Base-by-base conservation (phyloP, 2,329 filamentous ascomycete species). In the Xylaria sp. region DNA sequence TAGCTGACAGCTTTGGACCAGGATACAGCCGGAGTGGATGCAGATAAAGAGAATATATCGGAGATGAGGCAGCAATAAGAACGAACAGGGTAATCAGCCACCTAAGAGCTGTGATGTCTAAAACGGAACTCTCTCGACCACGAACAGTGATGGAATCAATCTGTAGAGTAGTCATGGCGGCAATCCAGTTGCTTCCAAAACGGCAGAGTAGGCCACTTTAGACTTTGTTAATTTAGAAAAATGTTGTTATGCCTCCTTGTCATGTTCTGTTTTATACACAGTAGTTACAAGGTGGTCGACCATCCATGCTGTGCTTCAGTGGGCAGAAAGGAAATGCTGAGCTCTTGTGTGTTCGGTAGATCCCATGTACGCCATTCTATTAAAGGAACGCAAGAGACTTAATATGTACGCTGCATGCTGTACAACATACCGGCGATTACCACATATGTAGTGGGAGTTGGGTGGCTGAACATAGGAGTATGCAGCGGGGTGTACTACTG, bases 11-110 rank as follows among this genome's bases (percentile, higher is more conserved):
- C 39, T 62, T 62, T 13, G 75, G 74, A 9, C 74, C 75, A 0
- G 75, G 74, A 45, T 69, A 73, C 1, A 59, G 62, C 17, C 69
- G 66, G 13, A 75, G 71, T 5, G 73, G 73, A 44, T 76, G 73
- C 17, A 76, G 65, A 47, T 70, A 72, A 3, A 75, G 50, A 29
- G 53, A 49, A 31, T 62, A 66, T 33, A 66, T 49, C 1, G 53
- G 63, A 44, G 58, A 66, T 5, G 58, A 61, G 7, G 44, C 25
- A 54, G 33, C 4, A 39, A 58, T 0, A 5, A 66, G 58, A 45
- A 47, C 3, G 27, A 47, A 49, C 7, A 66, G 47, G 17, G 36
- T 36, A 4, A 50, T 25, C 13, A 51, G 27, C 22, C 5, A 45
- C 29, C 27, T 39, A 11, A 61, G 36, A 45, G 51, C 27, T 15